Evolutionary conservation across 1,284 basidiomycete species (phyloP).

Genomic region (Lentinus polychrous): DNA sequence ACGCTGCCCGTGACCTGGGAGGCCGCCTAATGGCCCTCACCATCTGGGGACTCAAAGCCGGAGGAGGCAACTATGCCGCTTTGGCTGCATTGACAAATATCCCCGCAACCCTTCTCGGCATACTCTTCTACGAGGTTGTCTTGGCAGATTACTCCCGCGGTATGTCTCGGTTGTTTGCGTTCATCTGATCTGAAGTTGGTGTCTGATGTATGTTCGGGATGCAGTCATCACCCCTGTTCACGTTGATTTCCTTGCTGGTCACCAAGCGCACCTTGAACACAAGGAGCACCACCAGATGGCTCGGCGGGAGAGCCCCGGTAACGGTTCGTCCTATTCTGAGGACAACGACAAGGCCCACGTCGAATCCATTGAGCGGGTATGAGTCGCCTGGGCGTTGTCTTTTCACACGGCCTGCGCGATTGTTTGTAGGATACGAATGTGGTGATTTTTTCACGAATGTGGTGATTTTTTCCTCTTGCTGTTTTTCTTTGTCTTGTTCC

Average conservation of each 20-base stretch:
- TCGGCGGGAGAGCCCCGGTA: background rate
- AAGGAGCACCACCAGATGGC: slow-evolving; percentile 8
- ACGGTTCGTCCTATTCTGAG: background rate
- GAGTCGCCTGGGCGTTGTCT: background rate
- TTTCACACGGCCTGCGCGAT: too few relatives aligned
- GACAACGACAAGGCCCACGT: slow-evolving; percentile 1
- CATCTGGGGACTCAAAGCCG: slow-evolving; percentile 49
- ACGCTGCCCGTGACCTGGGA: slow-evolving; percentile 63
- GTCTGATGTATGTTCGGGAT: too few relatives aligned
- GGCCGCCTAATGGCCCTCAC: slow-evolving; percentile 50
- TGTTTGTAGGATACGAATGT: too few relatives aligned
- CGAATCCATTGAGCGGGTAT: slow-evolving; percentile 1
- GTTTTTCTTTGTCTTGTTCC: too few relatives aligned
- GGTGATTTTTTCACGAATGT: too few relatives aligned
- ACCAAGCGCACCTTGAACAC: slow-evolving; percentile 22
- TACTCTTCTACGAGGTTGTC: slow-evolving; percentile 47
- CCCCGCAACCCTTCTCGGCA: slow-evolving; percentile 49
- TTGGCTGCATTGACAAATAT: slow-evolving; percentile 63
- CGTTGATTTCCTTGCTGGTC: slow-evolving; percentile 17
- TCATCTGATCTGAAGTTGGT: background rate
- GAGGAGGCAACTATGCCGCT: slow-evolving; percentile 54
- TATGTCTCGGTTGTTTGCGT: slow-evolving; percentile 9
- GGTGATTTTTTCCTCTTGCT: too few relatives aligned
- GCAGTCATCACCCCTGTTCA: slow-evolving; percentile 20
- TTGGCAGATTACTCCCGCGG: slow-evolving; percentile 50